Conservation (phyloP, 495 filamentous ascomycete genomes). For the Bacidia rubella region DNA sequence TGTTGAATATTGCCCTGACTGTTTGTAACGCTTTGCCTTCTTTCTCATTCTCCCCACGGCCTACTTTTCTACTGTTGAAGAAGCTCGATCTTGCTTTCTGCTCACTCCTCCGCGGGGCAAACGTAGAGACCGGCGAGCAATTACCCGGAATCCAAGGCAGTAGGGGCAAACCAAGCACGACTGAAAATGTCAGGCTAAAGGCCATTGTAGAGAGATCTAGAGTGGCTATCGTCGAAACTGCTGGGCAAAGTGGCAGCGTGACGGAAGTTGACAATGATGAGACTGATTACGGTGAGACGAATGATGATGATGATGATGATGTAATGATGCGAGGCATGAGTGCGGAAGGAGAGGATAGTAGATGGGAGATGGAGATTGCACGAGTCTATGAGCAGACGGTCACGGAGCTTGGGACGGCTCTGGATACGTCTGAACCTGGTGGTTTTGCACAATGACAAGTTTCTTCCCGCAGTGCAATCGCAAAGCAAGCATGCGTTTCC, state of each 20-base stretch:
- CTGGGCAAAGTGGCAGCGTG: conserved; percentile 31
- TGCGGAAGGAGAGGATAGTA: conserved; percentile 29
- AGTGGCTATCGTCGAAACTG: conserved; percentile 49
- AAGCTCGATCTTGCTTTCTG: conserved; percentile 72
- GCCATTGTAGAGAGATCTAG: conserved; percentile 59
- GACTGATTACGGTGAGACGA: conserved; percentile 23
- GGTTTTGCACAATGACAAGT: background rate
- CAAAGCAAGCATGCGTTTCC: background rate
- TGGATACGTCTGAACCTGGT: conserved; percentile 5
- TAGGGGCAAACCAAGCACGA: conserved; percentile 39
- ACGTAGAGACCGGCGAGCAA: conserved; percentile 47
- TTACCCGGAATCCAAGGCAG: conserved; percentile 50
- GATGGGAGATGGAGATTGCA: conserved; percentile 54
- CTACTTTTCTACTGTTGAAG: conserved; percentile 52
- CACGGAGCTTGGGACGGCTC: conserved; percentile 14
- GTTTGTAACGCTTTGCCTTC: conserved; percentile 48
- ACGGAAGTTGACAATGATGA: conserved; percentile 23
- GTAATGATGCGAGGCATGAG: conserved; percentile 18
- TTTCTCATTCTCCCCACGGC: conserved; percentile 50
- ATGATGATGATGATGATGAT: conserved; percentile 27
- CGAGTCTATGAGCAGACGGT: conserved; percentile 69
- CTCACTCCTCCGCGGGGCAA: conserved; percentile 50
- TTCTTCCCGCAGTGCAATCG: background rate
- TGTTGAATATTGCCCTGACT: conserved; percentile 62
- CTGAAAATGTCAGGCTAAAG: conserved; percentile 73